Conservation (phyloP, 2,329 filamentous ascomycete genomes). For the Cladophialophora chaetospira region DNA sequence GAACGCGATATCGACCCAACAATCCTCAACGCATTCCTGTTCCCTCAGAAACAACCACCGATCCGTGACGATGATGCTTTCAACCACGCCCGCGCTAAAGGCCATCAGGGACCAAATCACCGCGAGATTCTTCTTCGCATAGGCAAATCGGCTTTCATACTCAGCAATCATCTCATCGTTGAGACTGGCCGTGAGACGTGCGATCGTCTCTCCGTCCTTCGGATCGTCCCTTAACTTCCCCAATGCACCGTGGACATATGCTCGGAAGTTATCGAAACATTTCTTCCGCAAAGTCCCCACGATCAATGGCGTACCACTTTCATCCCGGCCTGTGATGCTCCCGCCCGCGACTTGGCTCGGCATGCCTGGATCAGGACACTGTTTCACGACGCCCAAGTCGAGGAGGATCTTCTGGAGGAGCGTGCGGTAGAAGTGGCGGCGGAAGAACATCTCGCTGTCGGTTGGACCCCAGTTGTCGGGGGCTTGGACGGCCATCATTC, state of each 20-base stretch:
- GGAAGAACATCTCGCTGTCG: conserved; percentile 87
- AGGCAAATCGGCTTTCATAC: conserved; percentile 68
- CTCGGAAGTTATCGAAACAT: conserved; percentile 72
- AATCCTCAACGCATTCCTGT: conserved; percentile 70
- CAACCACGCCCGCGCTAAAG: conserved; percentile 84
- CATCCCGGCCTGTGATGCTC: conserved; percentile 30
- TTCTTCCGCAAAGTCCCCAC: conserved; percentile 81
- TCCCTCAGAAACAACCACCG: conserved; percentile 85
- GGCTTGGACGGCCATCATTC: conserved; percentile 98
- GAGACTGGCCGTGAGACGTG: conserved; percentile 64
- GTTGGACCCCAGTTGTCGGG: conserved; percentile 83
- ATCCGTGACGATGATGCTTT: conserved; percentile 87
- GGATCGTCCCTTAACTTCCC: conserved; percentile 67
- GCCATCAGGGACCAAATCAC: conserved; percentile 95
- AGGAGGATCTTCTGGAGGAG: conserved; percentile 90
- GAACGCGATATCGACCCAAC: conserved; percentile 93
- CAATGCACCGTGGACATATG: conserved; percentile 80
- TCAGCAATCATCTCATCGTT: conserved; percentile 72
- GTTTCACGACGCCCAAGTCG: conserved; percentile 74
- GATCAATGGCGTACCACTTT: conserved; percentile 71
- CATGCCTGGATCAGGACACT: conserved; percentile 38
- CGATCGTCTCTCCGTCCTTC: conserved; percentile 62
- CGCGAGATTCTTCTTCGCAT: conserved; percentile 76
- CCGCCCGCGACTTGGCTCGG: conserved; percentile 32
- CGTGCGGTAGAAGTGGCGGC: conserved; percentile 87